A percentile compares a stretch with the other conserved stretches of the same genome.
These are phyloP conservation scores for Pyrrhoderma noxium DNA, from an alignment of 1,284 basidiomycete species.

Conservation along the genomic window DNA sequence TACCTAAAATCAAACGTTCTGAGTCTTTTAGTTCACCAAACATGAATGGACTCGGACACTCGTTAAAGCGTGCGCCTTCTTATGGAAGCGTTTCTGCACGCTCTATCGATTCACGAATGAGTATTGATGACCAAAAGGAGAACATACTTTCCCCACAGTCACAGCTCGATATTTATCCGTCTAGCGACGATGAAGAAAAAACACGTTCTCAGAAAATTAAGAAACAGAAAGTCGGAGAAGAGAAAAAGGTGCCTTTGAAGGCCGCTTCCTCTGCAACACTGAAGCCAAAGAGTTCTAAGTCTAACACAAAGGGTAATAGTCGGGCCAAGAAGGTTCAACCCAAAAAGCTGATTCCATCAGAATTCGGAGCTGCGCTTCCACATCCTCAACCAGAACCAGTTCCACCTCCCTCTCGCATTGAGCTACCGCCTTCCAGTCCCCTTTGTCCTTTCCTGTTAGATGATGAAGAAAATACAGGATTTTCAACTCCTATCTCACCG, in stretches of 20 bases:
- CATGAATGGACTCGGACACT: conserved; percentile 21
- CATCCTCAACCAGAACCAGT: conserved; percentile 15
- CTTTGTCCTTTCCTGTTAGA: not conserved
- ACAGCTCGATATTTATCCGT: conserved; percentile 30
- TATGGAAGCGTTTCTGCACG: conserved; percentile 28
- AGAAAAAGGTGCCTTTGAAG: conserved; percentile 8
- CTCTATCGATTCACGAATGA: conserved; percentile 27
- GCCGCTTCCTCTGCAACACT: conserved; percentile 11
- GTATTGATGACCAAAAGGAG: conserved; percentile 28
- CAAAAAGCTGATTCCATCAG: conserved; percentile 9
- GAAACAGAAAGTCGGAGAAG: conserved; percentile 30
- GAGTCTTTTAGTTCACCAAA: conserved; percentile 18
- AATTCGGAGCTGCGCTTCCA: conserved; percentile 20
- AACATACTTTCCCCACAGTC: conserved; percentile 12
- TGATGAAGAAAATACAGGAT: not conserved
- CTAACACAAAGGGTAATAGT: conserved; percentile 4
- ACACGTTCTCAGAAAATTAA: conserved; percentile 50
- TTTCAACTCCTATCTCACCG: not conserved
- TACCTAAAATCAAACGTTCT: conserved; percentile 20
- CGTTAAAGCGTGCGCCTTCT: conserved; percentile 36
- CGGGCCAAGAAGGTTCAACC: conserved; percentile 13
- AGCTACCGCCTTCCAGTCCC: not conserved
- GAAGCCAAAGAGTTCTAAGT: conserved; percentile 5
- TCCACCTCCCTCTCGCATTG: conserved; percentile 1
- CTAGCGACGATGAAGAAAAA: conserved; percentile 74